These are phyloP conservation scores for Sindora glabra DNA, from an alignment of 306 rosid species.

Conservation along the genomic window DNA sequence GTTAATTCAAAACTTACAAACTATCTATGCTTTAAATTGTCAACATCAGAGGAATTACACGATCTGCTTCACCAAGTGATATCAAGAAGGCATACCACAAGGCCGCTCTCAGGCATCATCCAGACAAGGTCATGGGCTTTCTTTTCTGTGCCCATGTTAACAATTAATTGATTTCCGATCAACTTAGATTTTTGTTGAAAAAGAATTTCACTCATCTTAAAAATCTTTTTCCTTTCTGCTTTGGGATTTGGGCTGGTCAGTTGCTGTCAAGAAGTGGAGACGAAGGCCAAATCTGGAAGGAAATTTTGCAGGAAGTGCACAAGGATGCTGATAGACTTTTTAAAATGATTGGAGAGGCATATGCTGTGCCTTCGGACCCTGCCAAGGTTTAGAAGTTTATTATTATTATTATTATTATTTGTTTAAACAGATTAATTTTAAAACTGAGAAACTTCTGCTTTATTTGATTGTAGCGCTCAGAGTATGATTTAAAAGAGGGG, in stretches of 20 bases:
- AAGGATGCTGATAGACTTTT: conserved; percentile 90
- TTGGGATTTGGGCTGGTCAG: conserved; percentile 73
- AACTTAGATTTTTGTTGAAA: too few relatives aligned
- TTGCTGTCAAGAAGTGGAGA: conserved; percentile 79
- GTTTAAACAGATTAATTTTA: neutral
- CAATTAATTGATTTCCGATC: neutral
- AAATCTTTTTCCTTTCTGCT: conserved; percentile 1
- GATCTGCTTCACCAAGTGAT: conserved; percentile 41
- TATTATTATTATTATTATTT: too few relatives aligned
- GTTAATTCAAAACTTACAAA: conserved; percentile 11
- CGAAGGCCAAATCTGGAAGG: conserved; percentile 80
- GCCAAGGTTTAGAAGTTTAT: conserved; percentile 66
- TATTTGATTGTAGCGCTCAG: conserved; percentile 48
- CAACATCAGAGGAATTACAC: conserved; percentile 46
- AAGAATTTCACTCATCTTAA: neutral
- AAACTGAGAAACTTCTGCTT: conserved; percentile 14
- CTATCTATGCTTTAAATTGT: conserved; percentile 10
- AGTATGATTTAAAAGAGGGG: conserved; percentile 82
- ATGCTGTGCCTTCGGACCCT: conserved; percentile 81
- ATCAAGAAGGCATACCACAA: conserved; percentile 67
- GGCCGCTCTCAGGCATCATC: conserved; percentile 79
- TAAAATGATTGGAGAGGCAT: conserved; percentile 95
- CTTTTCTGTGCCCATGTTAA: conserved; percentile 17
- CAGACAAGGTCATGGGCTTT: conserved; percentile 70
- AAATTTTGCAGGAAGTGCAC: conserved; percentile 69